A percentile compares a stretch with the other conserved stretches of the same genome.
phyloP scores from a whole-genome alignment of 306 rosid genomes.

The Prunus padus region DNA sequence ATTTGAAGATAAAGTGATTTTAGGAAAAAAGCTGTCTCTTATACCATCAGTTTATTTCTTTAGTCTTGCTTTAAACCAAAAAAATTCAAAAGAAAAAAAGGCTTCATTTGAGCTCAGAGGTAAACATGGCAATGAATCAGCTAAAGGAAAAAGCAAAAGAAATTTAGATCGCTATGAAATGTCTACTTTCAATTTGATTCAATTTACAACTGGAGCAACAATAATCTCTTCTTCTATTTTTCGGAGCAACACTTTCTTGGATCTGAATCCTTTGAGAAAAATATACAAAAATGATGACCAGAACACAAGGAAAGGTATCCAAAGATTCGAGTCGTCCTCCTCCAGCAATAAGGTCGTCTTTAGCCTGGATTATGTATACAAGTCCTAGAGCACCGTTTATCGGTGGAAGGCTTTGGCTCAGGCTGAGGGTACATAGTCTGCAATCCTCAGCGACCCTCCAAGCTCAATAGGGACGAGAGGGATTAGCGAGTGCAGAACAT shows the following conservation, averaged over 20 bases:
- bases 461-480: constrained; percentile 79
- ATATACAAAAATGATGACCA: background rate
- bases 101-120: too few species aligned
- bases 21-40: too few species aligned
- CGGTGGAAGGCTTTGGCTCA: constrained; percentile 23
- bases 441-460: constrained; percentile 77
- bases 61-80: too few species aligned
- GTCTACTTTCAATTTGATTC: constrained; percentile 5
- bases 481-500: constrained; percentile 86
- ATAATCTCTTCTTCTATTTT: background rate
- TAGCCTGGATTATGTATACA: background rate
- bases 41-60: too few species aligned
- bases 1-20: too few species aligned
- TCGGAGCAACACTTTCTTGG: background rate
- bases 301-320: background rate
- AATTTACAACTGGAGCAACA: constrained; percentile 6
- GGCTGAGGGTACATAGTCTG: constrained; percentile 34
- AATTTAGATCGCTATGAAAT: background rate
- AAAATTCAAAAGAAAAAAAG: too few species aligned
- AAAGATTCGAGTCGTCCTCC: background rate
- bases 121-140: background rate
- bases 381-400: constrained; percentile 6
- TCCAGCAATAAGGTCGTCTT: background rate
- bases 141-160: background rate
- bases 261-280: background rate